Percentiles rank a stretch among this genome's conserved stretches.
Conservation (phyloP, 768 basidiomycete species). For the Galerina sulciceps region DNA sequence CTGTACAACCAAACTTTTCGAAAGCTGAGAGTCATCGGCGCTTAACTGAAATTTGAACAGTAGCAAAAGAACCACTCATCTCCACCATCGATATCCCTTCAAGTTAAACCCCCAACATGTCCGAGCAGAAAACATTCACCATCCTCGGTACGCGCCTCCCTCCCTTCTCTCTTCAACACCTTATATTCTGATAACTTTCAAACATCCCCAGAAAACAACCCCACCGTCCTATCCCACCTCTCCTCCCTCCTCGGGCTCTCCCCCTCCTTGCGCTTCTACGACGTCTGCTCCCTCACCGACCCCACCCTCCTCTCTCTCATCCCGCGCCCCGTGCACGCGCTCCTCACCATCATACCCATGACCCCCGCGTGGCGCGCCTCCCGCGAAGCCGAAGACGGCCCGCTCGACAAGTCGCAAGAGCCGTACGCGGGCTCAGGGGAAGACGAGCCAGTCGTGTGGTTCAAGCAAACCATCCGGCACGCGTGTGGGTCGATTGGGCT, state of each 20-base stretch:
- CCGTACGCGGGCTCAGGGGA: conserved; percentile 1
- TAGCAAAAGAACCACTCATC: too few relatives aligned
- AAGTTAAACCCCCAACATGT: too few relatives aligned
- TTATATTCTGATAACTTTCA: too few relatives aligned
- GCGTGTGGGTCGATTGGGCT: conserved; percentile 15
- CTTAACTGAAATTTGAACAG: too few relatives aligned
- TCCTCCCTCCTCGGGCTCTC: conserved; percentile 11
- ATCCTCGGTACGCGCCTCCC: conserved; percentile 9
- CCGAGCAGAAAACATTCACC: conserved; percentile 3
- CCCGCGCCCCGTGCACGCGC: conserved; percentile 12
- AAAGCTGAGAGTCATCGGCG: too few relatives aligned
- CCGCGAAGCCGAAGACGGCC: conserved; percentile 10
- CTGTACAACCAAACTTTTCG: too few relatives aligned
- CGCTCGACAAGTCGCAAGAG: too few relatives aligned
- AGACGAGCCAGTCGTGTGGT: conserved; percentile 16
- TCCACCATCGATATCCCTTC: too few relatives aligned
- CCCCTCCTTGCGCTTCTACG: conserved; percentile 9
- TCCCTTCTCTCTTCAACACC: background rate
- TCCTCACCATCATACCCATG: conserved; percentile 14
- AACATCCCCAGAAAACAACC: conserved; percentile 18
- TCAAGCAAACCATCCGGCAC: conserved; percentile 12
- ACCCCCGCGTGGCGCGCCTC: conserved; percentile 7
- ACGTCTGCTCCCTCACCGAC: conserved; percentile 14
- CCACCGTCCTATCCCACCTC: conserved; percentile 13
- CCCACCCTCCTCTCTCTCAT: conserved; percentile 6